Base-by-base conservation (phyloP, 2,329 filamentous ascomycete species). In the Cadophora luteo-olivacea region DNA sequence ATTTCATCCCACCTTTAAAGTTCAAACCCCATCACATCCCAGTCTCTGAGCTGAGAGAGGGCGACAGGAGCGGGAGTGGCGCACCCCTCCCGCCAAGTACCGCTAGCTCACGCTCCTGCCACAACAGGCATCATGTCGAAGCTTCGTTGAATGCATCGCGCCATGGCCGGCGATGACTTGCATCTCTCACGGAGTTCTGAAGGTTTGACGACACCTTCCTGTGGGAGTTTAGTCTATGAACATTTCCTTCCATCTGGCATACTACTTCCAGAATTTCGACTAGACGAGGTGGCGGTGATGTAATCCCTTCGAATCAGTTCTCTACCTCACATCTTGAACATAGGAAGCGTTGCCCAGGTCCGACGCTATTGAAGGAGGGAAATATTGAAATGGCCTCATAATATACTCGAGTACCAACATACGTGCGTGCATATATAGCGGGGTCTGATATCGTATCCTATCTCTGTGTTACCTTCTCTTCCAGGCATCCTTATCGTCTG, bases 101-200 rank as follows among this genome's bases (percentile, higher is more conserved):
- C 52, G 22, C 51, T 54, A 29, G 25, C 5, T 16, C 14, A 45
- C 41, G 1, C 41, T 16, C 64, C 64, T 66, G 64, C 64, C 64
- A 32, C 55, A 52, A 61, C 36, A 54, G 64, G 64, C 29, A 61
- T 66, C 64, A 66, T 11, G 41, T 49, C 64, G 41, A 33, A 60
- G 45, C 64, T 52, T 52, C 55, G 25, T 8, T n/a, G 55, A 33
- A 57, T 29, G 29, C 16, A 66, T 60, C 41, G 64, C 54, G 54
- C n/a, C 55, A 55, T 36, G 3, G 33, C 38, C 25, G 3, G 33
- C 38, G 25, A 55, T 8, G 12, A 11, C 36, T 14, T 29, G 3
- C 29, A 29, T 29, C 36, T 38, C 9, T 38, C 8, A 6, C 36
- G 8, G 8, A 38, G 14, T 38, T 38, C 9, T 14, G 14, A 14